These are phyloP conservation scores for Phoma herbarum DNA, from an alignment of 2,329 filamentous ascomycete species.

Conservation along the genomic window DNA sequence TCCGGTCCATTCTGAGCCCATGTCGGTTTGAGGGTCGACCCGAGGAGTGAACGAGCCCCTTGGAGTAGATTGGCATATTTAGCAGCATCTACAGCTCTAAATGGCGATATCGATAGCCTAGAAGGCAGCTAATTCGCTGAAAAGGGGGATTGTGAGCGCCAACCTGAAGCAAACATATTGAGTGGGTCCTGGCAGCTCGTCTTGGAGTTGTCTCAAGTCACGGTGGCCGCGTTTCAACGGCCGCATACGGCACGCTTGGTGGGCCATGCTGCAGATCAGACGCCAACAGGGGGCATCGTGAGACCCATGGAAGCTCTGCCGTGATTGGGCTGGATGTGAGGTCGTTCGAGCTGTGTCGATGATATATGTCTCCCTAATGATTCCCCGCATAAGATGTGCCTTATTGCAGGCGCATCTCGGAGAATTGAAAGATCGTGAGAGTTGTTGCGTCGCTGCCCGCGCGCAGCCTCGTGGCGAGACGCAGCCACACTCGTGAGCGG, in stretches of 20 bases:
- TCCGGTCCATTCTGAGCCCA: slow-evolving; percentile 46
- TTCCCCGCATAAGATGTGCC: slow-evolving; percentile 32
- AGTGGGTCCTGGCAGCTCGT: slow-evolving; percentile 35
- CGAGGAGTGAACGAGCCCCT: slow-evolving; percentile 29
- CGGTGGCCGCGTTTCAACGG: slow-evolving; percentile 45
- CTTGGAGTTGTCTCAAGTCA: slow-evolving; percentile 49
- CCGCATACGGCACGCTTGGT: slow-evolving; percentile 37
- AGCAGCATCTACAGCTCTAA: slow-evolving; percentile 30
- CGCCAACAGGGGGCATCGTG: slow-evolving; percentile 39
- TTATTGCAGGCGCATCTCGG: slow-evolving; percentile 8
- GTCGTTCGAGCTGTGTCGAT: slow-evolving; percentile 10
- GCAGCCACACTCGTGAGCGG: slow-evolving; percentile 29
- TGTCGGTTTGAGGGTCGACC: slow-evolving; percentile 48
- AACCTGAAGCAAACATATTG: slow-evolving; percentile 35
- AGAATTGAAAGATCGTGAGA: slow-evolving; percentile 7
- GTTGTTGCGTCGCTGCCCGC: neutral
- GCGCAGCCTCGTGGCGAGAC: slow-evolving; percentile 18
- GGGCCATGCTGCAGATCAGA: slow-evolving; percentile 31
- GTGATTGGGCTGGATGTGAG: slow-evolving; percentile 24
- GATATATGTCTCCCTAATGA: slow-evolving; percentile 13
- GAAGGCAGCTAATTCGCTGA: slow-evolving; percentile 30
- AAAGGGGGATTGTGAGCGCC: slow-evolving; percentile 27
- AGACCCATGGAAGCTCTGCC: slow-evolving; percentile 29
- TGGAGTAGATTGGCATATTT: slow-evolving; percentile 39
- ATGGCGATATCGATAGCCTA: slow-evolving; percentile 26